Evolutionary conservation across 2,329 filamentous ascomycete genomes (phyloP), one percentile per base, ranked within the genome.

Genomic region (Pleoardoris graminearum): DNA sequence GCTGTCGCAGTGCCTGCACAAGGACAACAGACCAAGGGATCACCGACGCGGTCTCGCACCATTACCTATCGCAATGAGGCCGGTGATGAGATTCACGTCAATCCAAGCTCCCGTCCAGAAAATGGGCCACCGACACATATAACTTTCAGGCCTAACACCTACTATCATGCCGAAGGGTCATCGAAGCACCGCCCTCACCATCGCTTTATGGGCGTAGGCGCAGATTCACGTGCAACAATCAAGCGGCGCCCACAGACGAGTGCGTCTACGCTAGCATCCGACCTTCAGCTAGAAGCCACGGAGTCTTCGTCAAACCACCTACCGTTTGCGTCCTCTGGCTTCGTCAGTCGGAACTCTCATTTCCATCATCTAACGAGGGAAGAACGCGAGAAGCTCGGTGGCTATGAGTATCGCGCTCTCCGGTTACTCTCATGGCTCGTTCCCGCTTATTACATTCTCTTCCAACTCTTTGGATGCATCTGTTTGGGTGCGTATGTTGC

Each of bases 331-430:
- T 33, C 66, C 47, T 17, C 50, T 48, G 41, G 55, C 49, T 53
- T 61, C 5, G 73, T 79, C 1, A 78, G 78, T 2, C 33, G 78
- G 1, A 82, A 81, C 57, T 80, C 78, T 0, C 66, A 74, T 16
- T 81, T 82, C 39, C 57, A 73, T 41, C 76, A 80, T 50, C 41
- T 80, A 41, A 75, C 74, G 0, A 61, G 66, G 0, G 60, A 71
- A 21, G 76, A 80, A 33, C 66, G 76, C 4, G 76, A 80, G 51
- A 60, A 66, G 16, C 66, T 82, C 0, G 79, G 79, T 1, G 79
- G 80, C 0, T 75, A 80, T 47, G 80, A 82, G 59, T 82, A 82
- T 41, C 72, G 77, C 0, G 76, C 73, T 29, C 62, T 81, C 32
- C 78, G 76, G 53, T 49, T 82, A 2, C 63, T 82, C 11, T 62